Percentiles rank a stretch among this genome's conserved stretches.
These are phyloP conservation scores for Rhodotorula paludigena DNA, from an alignment of 768 basidiomycete species.

Conservation along the genomic window DNA sequence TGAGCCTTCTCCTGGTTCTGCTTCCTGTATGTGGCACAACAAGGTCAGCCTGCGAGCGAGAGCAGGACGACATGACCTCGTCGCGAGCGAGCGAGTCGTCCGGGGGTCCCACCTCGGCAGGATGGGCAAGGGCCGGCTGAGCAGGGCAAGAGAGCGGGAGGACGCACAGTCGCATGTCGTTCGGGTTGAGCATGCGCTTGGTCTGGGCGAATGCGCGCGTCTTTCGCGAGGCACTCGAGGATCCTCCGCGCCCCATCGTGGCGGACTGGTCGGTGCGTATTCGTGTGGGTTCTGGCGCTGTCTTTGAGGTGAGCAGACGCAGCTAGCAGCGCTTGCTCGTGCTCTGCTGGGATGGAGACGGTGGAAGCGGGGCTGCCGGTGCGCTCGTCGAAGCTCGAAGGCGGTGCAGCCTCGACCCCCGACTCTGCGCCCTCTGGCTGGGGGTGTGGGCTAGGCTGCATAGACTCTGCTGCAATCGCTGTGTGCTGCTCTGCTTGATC, in stretches of 20 bases:
- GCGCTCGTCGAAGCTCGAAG: no score
- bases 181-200: constrained; percentile 88
- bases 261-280: no score
- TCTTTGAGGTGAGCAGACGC: no score
- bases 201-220: constrained; percentile 91
- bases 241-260: constrained; percentile 23
- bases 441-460: not conserved
- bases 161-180: constrained; percentile 81
- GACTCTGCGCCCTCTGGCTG: no score
- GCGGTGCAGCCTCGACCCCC: no score
- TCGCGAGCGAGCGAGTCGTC: no score
- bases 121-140: not conserved
- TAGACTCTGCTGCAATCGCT: accelerated
- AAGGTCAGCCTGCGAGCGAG: not conserved
- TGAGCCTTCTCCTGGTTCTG: constrained; percentile 86
- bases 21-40: constrained; percentile 58
- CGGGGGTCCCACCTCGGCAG: no score
- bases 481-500: not conserved
- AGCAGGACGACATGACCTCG: no score
- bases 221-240: constrained; percentile 50
- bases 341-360: no score
- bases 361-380: no score
- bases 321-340: no score
- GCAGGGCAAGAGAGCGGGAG: not conserved
- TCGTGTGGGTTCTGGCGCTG: not conserved